Evolutionary conservation across 352 stramenopile genomes (phyloP).

Genomic region (Stramenopiles sp.): DNA sequence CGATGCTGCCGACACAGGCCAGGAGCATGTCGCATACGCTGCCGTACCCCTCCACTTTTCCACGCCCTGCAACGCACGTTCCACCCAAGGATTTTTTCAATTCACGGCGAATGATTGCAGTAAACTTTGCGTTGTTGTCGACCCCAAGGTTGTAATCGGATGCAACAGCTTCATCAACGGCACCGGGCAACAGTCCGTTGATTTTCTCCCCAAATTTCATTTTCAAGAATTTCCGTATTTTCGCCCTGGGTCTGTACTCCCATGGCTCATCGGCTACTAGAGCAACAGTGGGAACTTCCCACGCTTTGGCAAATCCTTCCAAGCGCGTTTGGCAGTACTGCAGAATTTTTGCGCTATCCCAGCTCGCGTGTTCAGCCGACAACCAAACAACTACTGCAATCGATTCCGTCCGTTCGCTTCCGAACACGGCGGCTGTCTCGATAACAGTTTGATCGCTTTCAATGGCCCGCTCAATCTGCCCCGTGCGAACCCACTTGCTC

Average conservation of each 20-base stretch:
- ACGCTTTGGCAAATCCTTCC: background rate
- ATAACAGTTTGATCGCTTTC: slow-evolving; percentile 1
- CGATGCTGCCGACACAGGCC: background rate
- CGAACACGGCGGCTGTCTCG: background rate
- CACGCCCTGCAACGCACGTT: background rate
- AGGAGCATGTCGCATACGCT: slow-evolving; percentile 1
- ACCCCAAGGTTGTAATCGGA: background rate
- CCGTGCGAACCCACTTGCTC: background rate
- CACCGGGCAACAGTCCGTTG: background rate
- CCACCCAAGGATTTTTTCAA: background rate
- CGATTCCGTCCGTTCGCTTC: background rate
- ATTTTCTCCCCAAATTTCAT: slow-evolving; percentile 2
- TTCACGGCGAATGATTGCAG: background rate
- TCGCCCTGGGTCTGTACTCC: slow-evolving; percentile 3
- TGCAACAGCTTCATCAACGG: background rate
- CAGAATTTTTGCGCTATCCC: background rate
- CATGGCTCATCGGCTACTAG: slow-evolving; percentile 4
- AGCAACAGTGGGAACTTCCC: background rate
- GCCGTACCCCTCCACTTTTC: background rate
- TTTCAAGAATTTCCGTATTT: slow-evolving; percentile 8
- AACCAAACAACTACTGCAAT: background rate
- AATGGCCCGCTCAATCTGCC: background rate
- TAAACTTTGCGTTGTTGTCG: background rate
- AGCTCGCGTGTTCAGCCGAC: background rate
- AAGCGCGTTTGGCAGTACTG: background rate